Evolutionary conservation across 192 early-diverging fungal species (phyloP).

Genomic region (Gryganskiella cystojenkinii): DNA sequence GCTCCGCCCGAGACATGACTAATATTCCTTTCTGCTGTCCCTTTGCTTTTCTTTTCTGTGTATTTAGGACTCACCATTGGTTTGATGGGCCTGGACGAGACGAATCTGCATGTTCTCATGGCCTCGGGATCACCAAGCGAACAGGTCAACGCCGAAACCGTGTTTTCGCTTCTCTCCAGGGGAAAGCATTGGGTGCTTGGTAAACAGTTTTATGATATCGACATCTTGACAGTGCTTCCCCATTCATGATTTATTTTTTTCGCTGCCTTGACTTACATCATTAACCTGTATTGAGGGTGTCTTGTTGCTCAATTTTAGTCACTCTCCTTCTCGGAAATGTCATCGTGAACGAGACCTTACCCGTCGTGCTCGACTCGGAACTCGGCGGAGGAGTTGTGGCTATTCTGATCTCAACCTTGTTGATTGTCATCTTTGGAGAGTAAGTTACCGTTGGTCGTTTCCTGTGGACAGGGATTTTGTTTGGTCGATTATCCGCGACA

Average conservation of each 20-base stretch:
- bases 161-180: conserved; percentile 54
- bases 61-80: conserved; percentile 60
- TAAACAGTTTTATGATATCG: conserved; percentile 64
- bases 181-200: conserved; percentile 90
- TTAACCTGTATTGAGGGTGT: too few relatives aligned
- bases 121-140: conserved; percentile 78
- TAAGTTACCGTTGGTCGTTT: too few relatives aligned
- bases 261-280: too few relatives aligned
- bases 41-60: neutral
- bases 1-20: neutral
- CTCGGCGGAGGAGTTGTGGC: conserved; percentile 82
- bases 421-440: conserved; percentile 94
- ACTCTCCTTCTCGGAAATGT: conserved; percentile 91
- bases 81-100: conserved; percentile 86
- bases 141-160: conserved; percentile 68
- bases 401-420: conserved; percentile 81
- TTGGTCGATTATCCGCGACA: neutral
- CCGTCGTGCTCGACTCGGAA: conserved; percentile 78
- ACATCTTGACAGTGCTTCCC: neutral
- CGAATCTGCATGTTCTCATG: conserved; percentile 82
- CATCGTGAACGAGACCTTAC: conserved; percentile 91
- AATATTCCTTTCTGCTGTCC: conserved; percentile 9
- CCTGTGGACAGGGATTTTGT: too few relatives aligned
- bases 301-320: conserved; percentile 65
- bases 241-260: neutral